A percentile compares a stretch with the other conserved stretches of the same genome.
Evolutionary conservation across 495 filamentous ascomycete species (phyloP).

Genomic region (Xylaria telfairii): DNA sequence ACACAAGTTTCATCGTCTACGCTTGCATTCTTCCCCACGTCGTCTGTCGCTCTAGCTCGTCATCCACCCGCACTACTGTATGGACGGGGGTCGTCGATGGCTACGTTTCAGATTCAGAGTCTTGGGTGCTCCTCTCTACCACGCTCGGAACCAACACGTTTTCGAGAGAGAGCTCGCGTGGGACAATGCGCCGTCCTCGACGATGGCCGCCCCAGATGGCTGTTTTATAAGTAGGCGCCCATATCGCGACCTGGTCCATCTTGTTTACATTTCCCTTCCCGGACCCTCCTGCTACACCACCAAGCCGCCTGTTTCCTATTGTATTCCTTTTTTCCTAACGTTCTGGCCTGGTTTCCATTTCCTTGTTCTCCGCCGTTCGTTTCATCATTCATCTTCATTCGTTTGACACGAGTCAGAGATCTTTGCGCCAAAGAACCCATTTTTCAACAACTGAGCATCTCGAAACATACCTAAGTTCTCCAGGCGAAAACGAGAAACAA

Average conservation of each 20-base stretch:
- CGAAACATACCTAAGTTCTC: slow-evolving; percentile 20
- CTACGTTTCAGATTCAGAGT: slow-evolving; percentile 53
- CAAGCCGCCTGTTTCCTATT: slow-evolving; percentile 44
- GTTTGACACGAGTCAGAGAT: slow-evolving; percentile 53
- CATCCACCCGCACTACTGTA: slow-evolving; percentile 37
- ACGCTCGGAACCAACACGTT: slow-evolving; percentile 33
- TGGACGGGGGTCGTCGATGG: slow-evolving; percentile 30
- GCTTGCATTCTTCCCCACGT: slow-evolving; percentile 42
- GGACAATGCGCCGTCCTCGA: slow-evolving; percentile 24
- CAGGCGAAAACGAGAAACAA: slow-evolving; percentile 15
- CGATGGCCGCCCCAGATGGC: slow-evolving; percentile 25
- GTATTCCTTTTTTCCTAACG: slow-evolving; percentile 37
- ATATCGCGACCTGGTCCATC: slow-evolving; percentile 41
- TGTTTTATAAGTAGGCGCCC: slow-evolving; percentile 45
- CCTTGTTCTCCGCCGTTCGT: slow-evolving; percentile 36
- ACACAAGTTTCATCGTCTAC: slow-evolving; percentile 52
- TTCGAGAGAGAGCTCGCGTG: slow-evolving; percentile 19
- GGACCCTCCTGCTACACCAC: slow-evolving; percentile 43
- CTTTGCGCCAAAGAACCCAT: slow-evolving; percentile 10
- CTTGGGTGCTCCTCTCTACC: slow-evolving; percentile 34
- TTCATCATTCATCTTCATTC: slow-evolving; percentile 45
- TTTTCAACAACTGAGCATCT: not conserved
- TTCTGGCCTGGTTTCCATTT: slow-evolving; percentile 30
- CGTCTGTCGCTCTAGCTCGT: slow-evolving; percentile 39
- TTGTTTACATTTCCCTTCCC: slow-evolving; percentile 35